Evolutionary conservation across 208 protist species (phyloP).

Genomic region (Porcisia deanei): DNA sequence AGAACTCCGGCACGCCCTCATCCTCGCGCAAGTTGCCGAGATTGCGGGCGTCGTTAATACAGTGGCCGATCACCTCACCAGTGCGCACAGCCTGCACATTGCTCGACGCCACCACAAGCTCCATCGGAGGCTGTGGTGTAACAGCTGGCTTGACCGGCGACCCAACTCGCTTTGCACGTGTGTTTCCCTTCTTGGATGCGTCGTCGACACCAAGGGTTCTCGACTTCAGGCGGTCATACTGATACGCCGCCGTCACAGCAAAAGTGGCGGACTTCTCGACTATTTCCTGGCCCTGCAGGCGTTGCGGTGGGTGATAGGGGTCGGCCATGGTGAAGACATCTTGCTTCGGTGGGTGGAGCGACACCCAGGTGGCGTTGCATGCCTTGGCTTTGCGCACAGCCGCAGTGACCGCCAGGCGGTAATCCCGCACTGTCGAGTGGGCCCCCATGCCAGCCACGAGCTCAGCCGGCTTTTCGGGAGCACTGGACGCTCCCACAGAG

Average conservation of each 20-base stretch:
- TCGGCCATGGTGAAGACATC: conserved; percentile 27
- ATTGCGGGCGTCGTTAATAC: conserved; percentile 78
- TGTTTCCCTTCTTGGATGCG: background rate
- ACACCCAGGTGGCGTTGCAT: conserved; percentile 19
- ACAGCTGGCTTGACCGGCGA: background rate
- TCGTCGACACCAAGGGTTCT: background rate
- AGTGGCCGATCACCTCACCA: conserved; percentile 68
- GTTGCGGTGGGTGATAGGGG: conserved; percentile 44
- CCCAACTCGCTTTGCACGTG: background rate
- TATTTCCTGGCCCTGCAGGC: conserved; percentile 42
- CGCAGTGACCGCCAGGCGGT: conserved; percentile 64
- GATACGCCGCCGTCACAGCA: conserved; percentile 76
- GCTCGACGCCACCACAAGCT: conserved; percentile 46
- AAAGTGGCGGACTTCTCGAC: conserved; percentile 72
- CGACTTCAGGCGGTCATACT: conserved; percentile 66
- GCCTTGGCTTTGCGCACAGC: conserved; percentile 72
- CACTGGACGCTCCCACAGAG: background rate
- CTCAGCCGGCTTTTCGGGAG: conserved; percentile 11
- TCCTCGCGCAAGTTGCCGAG: conserved; percentile 86
- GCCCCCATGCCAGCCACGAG: conserved; percentile 34
- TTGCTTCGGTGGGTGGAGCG: conserved; percentile 32
- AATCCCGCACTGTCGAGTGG: conserved; percentile 52
- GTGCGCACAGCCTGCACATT: conserved; percentile 47
- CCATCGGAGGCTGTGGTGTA: conserved; percentile 17
- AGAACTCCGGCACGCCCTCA: conserved; percentile 77